Percentiles rank a stretch among this genome's conserved stretches.
These are phyloP conservation scores for Penicillium angulare DNA, from an alignment of 495 filamentous ascomycete genomes.

Conservation along the genomic window DNA sequence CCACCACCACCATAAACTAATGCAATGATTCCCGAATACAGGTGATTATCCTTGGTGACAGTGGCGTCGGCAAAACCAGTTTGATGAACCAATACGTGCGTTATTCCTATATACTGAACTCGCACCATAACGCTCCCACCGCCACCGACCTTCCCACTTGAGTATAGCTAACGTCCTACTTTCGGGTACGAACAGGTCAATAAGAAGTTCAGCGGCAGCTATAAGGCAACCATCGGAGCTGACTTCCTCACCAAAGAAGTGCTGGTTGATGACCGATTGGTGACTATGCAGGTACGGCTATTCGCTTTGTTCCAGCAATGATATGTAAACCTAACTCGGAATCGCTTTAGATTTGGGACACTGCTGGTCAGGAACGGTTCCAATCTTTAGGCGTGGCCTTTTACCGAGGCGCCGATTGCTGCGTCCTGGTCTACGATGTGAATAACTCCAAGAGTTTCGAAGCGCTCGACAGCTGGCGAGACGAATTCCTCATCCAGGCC, in stretches of 20 bases:
- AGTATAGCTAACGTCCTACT: conserved; percentile 19
- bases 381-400: conserved; percentile 97
- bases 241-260: conserved; percentile 99
- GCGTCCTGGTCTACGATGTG: conserved; percentile 96
- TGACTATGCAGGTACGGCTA: conserved; percentile 90
- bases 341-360: conserved; percentile 86
- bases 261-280: conserved; percentile 90
- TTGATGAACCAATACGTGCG: conserved; percentile 99
- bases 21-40: conserved; percentile 26
- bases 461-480: conserved; percentile 95
- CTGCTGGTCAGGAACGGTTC: conserved; percentile 95
- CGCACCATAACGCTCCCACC: conserved; percentile 1
- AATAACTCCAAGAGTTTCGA: conserved; percentile 99
- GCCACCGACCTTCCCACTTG: conserved; percentile 3
- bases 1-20: background rate
- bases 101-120: conserved; percentile 15
- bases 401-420: conserved; percentile 98
- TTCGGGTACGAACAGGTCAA: conserved; percentile 69
- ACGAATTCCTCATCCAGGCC: conserved; percentile 97
- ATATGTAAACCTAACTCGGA: too few species aligned
- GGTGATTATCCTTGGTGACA: conserved; percentile 98
- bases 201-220: conserved; percentile 99
- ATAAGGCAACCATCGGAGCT: conserved; percentile 98
- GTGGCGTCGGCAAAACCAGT: conserved; percentile 97
- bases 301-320: too few species aligned